phyloP scores from a whole-genome alignment of 345 rosid species.

The Hibiscus mutabilis region DNA sequence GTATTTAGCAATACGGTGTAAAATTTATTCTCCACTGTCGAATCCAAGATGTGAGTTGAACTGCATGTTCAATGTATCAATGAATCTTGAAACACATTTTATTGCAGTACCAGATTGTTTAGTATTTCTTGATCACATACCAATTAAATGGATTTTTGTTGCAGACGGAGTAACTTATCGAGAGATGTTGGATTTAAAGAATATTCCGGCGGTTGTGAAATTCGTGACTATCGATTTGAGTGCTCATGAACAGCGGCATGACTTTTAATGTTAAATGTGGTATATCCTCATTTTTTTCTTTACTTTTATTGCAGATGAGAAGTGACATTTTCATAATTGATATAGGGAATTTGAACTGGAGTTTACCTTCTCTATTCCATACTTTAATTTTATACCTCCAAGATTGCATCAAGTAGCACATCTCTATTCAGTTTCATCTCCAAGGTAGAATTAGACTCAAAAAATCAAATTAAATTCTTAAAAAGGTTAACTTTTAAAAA shows the following conservation, averaged over 20 bases:
- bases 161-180: slow-evolving; percentile 33
- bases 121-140: neutral
- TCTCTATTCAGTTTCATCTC: neutral
- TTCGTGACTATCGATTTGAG: neutral
- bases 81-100: neutral
- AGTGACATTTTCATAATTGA: neutral
- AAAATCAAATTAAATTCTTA: too few relatives aligned
- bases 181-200: neutral
- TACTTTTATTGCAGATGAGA: neutral
- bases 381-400: neutral
- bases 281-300: too few relatives aligned
- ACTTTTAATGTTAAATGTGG: neutral
- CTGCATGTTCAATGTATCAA: neutral
- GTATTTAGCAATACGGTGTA: neutral
- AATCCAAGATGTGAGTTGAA: neutral
- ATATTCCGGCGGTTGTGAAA: neutral
- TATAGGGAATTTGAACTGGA: slow-evolving; percentile 3
- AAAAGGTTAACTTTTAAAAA: too few relatives aligned
- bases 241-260: neutral
- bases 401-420: neutral
- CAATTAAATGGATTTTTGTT: slow-evolving; percentile 3
- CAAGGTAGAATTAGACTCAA: neutral
- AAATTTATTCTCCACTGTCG: too few relatives aligned
- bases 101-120: neutral
- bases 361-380: neutral